Evolutionary conservation across 305 asterid species (phyloP).

Genomic region (Fraxinus latifolia): DNA sequence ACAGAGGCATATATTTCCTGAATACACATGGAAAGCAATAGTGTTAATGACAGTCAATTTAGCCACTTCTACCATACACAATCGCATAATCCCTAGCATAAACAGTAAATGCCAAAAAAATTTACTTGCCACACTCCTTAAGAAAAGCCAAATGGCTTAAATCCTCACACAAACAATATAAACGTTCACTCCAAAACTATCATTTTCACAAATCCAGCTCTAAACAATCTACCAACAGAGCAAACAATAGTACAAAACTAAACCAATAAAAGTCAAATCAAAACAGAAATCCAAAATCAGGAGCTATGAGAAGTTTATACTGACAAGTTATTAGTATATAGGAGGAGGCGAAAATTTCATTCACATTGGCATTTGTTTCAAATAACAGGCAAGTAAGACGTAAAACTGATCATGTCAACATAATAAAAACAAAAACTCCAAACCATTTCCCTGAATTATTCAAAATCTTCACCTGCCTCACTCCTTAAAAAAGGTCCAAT

Average conservation of each 20-base stretch:
- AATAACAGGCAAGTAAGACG: neutral
- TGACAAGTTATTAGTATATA: neutral
- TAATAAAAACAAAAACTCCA: neutral
- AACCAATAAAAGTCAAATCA: neutral
- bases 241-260: neutral
- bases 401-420: neutral
- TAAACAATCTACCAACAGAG: neutral
- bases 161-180: neutral
- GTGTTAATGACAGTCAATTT: neutral
- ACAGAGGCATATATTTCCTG: neutral
- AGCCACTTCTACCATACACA: neutral
- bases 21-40: neutral
- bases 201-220: neutral
- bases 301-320: neutral
- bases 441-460: neutral
- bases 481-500: neutral
- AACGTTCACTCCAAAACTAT: neutral
- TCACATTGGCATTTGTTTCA: neutral
- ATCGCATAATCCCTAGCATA: neutral
- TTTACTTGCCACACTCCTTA: neutral
- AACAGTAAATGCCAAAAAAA: neutral
- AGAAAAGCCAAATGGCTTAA: neutral
- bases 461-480: neutral
- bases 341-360: neutral
- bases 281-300: neutral